Evolutionary conservation across 192 early-diverging fungal species (phyloP).

Genomic region (Anaeromyces robustus): DNA sequence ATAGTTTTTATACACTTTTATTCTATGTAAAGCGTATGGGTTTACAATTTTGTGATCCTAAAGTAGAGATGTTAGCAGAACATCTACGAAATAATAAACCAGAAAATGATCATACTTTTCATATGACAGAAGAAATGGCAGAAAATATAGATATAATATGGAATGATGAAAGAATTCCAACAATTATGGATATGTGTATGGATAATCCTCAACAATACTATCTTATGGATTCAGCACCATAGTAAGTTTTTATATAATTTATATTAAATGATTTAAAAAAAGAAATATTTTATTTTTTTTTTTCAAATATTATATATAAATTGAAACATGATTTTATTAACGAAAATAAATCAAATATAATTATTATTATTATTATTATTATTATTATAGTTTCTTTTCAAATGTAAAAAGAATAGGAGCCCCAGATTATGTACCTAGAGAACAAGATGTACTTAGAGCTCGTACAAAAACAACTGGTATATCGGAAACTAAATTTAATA

Average conservation of each 20-base stretch:
- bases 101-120: constrained; percentile 6
- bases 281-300: neutral
- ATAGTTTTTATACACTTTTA: constrained; percentile 63
- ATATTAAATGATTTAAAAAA: neutral
- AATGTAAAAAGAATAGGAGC: constrained; percentile 3
- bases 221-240: constrained; percentile 80
- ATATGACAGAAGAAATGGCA: constrained; percentile 3
- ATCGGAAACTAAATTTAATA: constrained; percentile 4
- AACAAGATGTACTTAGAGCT: constrained; percentile 1
- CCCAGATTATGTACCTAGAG: neutral
- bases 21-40: neutral
- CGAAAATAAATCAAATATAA: too few relatives aligned
- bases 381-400: neutral
- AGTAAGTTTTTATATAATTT: constrained; percentile 29
- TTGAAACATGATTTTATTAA: too few relatives aligned
- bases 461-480: constrained; percentile 5
- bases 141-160: constrained; percentile 49
- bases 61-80: constrained; percentile 13
- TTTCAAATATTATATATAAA: neutral
- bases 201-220: constrained; percentile 45
- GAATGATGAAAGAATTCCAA: constrained; percentile 48
- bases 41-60: constrained; percentile 38
- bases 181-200: constrained; percentile 51
- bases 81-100: constrained; percentile 2
- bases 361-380: too few relatives aligned